A percentile compares a stretch with the other conserved stretches of the same genome.
Conservation (phyloP, 2,329 filamentous ascomycete genomes). For the Diaporthe australafricana region DNA sequence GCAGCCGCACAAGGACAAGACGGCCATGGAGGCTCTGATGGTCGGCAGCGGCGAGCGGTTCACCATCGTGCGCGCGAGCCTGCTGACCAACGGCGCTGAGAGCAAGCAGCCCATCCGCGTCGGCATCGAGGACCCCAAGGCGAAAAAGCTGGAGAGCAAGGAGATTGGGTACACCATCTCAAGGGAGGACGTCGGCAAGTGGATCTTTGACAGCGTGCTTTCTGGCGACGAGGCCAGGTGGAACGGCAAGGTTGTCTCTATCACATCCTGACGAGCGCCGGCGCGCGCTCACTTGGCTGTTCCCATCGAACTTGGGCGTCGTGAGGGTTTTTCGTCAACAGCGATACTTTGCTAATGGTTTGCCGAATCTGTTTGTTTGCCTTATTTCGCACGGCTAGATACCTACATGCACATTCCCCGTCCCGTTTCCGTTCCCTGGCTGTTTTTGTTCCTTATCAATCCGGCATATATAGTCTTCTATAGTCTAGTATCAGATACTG, state of each 20-base stretch:
- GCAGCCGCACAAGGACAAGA: slow-evolving; percentile 57
- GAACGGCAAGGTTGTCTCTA: slow-evolving; percentile 49
- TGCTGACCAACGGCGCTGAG: slow-evolving; percentile 45
- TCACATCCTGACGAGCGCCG: slow-evolving; percentile 49
- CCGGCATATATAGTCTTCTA: neutral
- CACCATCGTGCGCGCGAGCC: slow-evolving; percentile 48
- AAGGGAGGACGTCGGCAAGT: slow-evolving; percentile 59
- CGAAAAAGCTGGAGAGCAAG: slow-evolving; percentile 45
- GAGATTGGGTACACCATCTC: slow-evolving; percentile 60
- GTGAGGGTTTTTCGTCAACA: too few species aligned
- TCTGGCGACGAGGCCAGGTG: slow-evolving; percentile 43
- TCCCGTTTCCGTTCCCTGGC: neutral
- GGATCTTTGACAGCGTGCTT: slow-evolving; percentile 57
- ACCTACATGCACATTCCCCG: neutral
- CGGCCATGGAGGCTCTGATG: slow-evolving; percentile 55
- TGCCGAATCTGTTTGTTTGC: neutral
- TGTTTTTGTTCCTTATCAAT: too few species aligned
- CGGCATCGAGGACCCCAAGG: slow-evolving; percentile 53
- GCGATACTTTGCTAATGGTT: neutral
- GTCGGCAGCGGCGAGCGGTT: slow-evolving; percentile 43
- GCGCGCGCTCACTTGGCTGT: neutral
- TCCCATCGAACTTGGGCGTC: neutral
- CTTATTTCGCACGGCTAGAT: slow-evolving; percentile 2
- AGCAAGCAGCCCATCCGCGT: slow-evolving; percentile 48
- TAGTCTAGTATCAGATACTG: too few species aligned